These are phyloP conservation scores for Chalciporus sp. DNA, from an alignment of 1,284 basidiomycete species.

Conservation along the genomic window DNA sequence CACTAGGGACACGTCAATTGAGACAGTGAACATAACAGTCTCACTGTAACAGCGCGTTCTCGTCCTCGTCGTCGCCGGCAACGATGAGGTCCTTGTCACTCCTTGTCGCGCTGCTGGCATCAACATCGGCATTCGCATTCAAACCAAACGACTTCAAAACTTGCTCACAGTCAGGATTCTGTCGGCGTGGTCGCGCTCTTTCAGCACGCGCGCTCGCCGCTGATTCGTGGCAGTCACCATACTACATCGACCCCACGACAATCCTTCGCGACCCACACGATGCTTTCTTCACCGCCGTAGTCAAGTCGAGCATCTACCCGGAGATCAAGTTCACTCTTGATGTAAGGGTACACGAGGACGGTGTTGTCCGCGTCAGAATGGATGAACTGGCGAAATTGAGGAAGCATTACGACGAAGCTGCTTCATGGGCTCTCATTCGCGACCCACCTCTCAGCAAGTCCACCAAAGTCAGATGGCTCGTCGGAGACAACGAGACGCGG, in stretches of 20 bases:
- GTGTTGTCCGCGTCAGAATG: conserved; percentile 82
- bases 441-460: conserved; percentile 62
- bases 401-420: conserved; percentile 88
- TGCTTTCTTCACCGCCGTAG: conserved; percentile 66
- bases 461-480: conserved; percentile 56
- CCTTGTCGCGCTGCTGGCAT: conserved; percentile 31
- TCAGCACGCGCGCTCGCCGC: conserved; percentile 66
- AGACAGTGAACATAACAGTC: not conserved
- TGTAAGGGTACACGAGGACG: conserved; percentile 81
- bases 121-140: conserved; percentile 49
- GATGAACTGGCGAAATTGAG: conserved; percentile 80
- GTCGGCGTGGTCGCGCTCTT: conserved; percentile 83
- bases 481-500: conserved; percentile 60
- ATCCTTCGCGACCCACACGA: conserved; percentile 53
- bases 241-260: conserved; percentile 65
- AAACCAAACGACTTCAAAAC: conserved; percentile 89
- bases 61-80: not conserved
- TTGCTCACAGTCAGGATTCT: conserved; percentile 89
- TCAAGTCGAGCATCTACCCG: conserved; percentile 82
- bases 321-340: conserved; percentile 80
- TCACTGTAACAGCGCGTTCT: not conserved
- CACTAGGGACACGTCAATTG: not conserved
- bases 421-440: conserved; percentile 79
- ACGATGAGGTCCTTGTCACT: conserved; percentile 27
- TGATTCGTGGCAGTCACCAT: conserved; percentile 79